phyloP scores from a whole-genome alignment of 1,139 yeast genomes.

The Magnusiomyces sp. region DNA sequence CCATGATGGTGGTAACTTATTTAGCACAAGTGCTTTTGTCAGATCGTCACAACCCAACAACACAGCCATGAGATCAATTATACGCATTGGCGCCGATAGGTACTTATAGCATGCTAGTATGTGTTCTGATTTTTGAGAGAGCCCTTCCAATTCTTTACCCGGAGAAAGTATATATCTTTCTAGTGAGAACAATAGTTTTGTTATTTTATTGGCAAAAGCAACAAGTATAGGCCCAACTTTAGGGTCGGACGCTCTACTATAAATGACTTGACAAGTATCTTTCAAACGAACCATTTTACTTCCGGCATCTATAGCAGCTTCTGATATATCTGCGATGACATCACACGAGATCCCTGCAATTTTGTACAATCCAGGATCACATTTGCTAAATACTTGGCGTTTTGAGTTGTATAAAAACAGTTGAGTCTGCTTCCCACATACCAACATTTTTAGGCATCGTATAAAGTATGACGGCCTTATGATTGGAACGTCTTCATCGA shows the following conservation, averaged over 20 bases:
- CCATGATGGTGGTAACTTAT: slow-evolving; percentile 22
- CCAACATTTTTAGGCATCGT: slow-evolving; percentile 7
- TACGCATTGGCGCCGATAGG: slow-evolving; percentile 17
- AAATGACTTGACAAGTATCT: slow-evolving; percentile 19
- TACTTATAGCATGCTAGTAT: slow-evolving; percentile 16
- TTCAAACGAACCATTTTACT: slow-evolving; percentile 22
- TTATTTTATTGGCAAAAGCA: slow-evolving; percentile 26
- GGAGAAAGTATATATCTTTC: slow-evolving; percentile 9
- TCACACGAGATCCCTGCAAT: slow-evolving; percentile 17
- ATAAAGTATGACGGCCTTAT: slow-evolving; percentile 2
- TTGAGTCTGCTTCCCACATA: slow-evolving; percentile 12
- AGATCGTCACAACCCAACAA: slow-evolving; percentile 29
- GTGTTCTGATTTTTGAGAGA: not conserved
- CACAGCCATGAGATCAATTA: slow-evolving; percentile 22
- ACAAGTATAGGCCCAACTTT: slow-evolving; percentile 20
- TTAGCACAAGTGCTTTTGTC: slow-evolving; percentile 18
- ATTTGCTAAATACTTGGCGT: slow-evolving; percentile 4
- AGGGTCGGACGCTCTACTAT: not conserved
- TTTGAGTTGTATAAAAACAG: slow-evolving; percentile 8
- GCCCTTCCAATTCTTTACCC: too few relatives aligned
- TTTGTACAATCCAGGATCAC: not conserved
- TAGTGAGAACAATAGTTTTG: slow-evolving; percentile 12
- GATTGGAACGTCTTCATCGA: too few relatives aligned
- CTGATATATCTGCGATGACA: slow-evolving; percentile 15
- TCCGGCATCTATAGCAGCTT: slow-evolving; percentile 22